Evolutionary conservation across 2,329 filamentous ascomycete species (phyloP).

Genomic region (Daldinia eschscholtzii): DNA sequence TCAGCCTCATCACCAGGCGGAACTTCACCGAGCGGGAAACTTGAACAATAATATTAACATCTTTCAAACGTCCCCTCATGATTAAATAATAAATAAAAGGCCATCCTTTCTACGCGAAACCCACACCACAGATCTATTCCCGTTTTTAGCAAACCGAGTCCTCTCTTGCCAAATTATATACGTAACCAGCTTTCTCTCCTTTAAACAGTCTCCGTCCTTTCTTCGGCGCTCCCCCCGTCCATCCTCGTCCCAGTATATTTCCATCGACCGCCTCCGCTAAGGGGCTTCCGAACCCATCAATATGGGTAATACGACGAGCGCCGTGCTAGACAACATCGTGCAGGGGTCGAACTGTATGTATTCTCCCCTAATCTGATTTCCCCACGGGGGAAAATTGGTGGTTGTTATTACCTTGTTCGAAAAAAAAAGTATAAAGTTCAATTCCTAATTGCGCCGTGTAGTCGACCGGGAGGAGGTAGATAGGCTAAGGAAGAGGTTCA

Average conservation of each 20-base stretch:
- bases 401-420: not conserved
- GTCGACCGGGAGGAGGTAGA: slow-evolving; percentile 98
- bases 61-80: slow-evolving; percentile 1
- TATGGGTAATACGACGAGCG: slow-evolving; percentile 78
- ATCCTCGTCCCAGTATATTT: not conserved
- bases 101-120: not conserved
- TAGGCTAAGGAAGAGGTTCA: slow-evolving; percentile 94
- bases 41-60: slow-evolving; percentile 10
- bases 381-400: not conserved
- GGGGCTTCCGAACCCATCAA: slow-evolving; percentile 45
- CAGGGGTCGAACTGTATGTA: slow-evolving; percentile 92
- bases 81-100: not conserved
- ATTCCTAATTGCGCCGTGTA: slow-evolving; percentile 55
- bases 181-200: not conserved
- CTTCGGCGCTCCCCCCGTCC: too few species aligned
- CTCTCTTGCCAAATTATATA: not conserved
- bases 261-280: slow-evolving; percentile 38
- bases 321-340: slow-evolving; percentile 94
- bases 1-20: slow-evolving; percentile 32
- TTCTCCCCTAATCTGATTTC: slow-evolving; percentile 9
- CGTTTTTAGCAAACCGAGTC: not conserved
- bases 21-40: slow-evolving; percentile 6
- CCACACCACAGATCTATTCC: not conserved
- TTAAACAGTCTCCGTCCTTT: too few species aligned
- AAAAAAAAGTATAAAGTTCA: slow-evolving; percentile 14